Percentiles rank a stretch among this genome's conserved stretches.
These are phyloP conservation scores for Adenanthera pavonina DNA, from an alignment of 306 rosid species.

Conservation along the genomic window DNA sequence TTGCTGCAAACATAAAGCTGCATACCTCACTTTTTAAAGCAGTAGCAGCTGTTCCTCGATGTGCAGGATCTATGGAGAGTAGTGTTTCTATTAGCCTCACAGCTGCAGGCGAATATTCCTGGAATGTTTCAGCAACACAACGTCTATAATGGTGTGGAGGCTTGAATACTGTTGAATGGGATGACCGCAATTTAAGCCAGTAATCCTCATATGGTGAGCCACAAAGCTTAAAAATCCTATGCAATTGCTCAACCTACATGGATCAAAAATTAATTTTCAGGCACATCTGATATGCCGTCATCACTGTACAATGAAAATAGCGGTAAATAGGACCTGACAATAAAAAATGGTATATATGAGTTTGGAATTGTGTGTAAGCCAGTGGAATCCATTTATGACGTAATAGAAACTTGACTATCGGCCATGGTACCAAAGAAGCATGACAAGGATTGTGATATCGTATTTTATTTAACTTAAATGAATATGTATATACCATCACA, in stretches of 20 bases:
- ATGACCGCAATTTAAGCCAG: constrained; percentile 69
- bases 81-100: constrained; percentile 74
- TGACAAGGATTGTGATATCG: neutral
- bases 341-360: constrained; percentile 27
- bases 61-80: constrained; percentile 78
- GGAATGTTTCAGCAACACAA: constrained; percentile 73
- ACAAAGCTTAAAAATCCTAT: constrained; percentile 93
- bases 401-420: neutral
- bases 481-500: neutral
- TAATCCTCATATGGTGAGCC: constrained; percentile 93
- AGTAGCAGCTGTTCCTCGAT: constrained; percentile 76
- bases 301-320: neutral
- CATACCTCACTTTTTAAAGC: constrained; percentile 84
- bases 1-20: constrained; percentile 23
- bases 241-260: constrained; percentile 91
- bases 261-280: constrained; percentile 26
- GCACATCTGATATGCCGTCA: constrained; percentile 21
- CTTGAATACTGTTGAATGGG: constrained; percentile 70
- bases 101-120: constrained; percentile 69
- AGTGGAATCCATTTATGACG: constrained; percentile 19
- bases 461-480: constrained; percentile 4
- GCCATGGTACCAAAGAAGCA: neutral
- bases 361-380: constrained; percentile 3
- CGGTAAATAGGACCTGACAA: constrained; percentile 13
- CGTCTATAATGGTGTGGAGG: constrained; percentile 83